Conservation (phyloP, 1,284 basidiomycete species). For the Ganoderma leucocontextum region DNA sequence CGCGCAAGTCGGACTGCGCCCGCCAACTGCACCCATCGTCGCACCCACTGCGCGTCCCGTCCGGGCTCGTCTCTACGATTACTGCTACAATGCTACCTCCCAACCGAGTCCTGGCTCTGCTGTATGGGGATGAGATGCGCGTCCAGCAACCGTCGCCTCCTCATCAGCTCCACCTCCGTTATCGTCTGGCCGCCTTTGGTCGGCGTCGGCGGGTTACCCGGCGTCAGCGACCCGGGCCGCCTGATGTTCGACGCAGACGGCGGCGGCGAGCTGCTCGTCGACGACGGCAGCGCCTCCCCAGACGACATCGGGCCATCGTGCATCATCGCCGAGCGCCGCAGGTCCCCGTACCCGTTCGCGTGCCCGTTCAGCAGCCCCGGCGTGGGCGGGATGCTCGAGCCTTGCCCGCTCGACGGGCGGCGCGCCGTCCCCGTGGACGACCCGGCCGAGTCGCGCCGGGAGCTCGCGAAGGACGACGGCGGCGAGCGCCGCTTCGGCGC, state of each 20-base stretch:
- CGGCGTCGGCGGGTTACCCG: slow-evolving; percentile 13
- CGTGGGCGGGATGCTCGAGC: slow-evolving; percentile 7
- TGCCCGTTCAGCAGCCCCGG: not conserved
- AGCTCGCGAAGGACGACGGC: slow-evolving; percentile 38
- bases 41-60: not conserved
- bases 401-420: slow-evolving; percentile 11
- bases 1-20: slow-evolving; percentile 6
- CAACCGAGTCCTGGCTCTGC: slow-evolving; percentile 23
- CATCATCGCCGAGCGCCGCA: slow-evolving; percentile 25
- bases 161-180: slow-evolving; percentile 81
- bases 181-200: slow-evolving; percentile 68
- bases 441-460: slow-evolving; percentile 21
- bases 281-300: not conserved
- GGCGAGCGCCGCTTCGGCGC: slow-evolving; percentile 65
- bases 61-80: not conserved
- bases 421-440: slow-evolving; percentile 31
- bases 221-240: slow-evolving; percentile 3
- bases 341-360: slow-evolving; percentile 1
- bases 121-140: slow-evolving; percentile 55
- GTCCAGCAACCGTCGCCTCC: slow-evolving; percentile 75
- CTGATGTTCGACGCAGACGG: not conserved
- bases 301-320: slow-evolving; percentile 22
- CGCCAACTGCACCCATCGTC: not conserved
- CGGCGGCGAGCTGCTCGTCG: slow-evolving; percentile 11
- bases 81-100: slow-evolving; percentile 16